A percentile compares a stretch with the other conserved stretches of the same genome.
These are phyloP conservation scores for Dispira simplex DNA, from an alignment of 192 early-diverging fungal genomes.

Conservation along the genomic window DNA sequence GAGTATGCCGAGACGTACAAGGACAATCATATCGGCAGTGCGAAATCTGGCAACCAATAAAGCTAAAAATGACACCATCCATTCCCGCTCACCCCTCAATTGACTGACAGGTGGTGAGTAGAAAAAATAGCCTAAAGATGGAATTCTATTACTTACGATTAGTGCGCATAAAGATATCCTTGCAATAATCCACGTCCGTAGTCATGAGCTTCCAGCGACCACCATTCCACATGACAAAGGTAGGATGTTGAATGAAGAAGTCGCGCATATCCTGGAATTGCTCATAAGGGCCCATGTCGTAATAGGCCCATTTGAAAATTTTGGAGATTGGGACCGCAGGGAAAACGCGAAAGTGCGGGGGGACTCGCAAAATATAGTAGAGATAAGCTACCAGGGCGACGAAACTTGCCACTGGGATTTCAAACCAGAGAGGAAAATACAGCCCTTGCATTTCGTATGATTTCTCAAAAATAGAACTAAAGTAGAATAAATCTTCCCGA, in stretches of 20 bases:
- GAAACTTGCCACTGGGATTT: too few species aligned
- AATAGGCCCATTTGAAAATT: slow-evolving; percentile 4
- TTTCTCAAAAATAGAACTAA: too few species aligned
- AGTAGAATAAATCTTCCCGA: too few species aligned
- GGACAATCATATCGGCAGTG: background rate
- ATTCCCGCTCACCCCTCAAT: background rate
- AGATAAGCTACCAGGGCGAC: background rate
- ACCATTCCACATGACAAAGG: slow-evolving; percentile 8
- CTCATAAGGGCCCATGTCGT: background rate
- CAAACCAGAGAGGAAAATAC: too few species aligned
- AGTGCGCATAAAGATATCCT: slow-evolving; percentile 6
- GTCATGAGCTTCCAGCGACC: slow-evolving; percentile 9
- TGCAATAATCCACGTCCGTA: background rate
- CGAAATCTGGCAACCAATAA: background rate
- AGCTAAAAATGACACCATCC: background rate
- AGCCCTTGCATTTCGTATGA: too few species aligned
- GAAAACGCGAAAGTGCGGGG: background rate
- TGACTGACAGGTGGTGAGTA: background rate
- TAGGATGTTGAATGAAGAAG: background rate
- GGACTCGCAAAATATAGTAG: background rate
- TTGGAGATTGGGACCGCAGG: slow-evolving; percentile 6
- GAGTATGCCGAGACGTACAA: background rate
- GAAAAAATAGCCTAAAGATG: background rate
- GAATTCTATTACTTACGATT: slow-evolving; percentile 1
- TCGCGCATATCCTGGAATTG: slow-evolving; percentile 6